Conservation (phyloP, 768 basidiomycete genomes). For the Tephrocybe sp. region DNA sequence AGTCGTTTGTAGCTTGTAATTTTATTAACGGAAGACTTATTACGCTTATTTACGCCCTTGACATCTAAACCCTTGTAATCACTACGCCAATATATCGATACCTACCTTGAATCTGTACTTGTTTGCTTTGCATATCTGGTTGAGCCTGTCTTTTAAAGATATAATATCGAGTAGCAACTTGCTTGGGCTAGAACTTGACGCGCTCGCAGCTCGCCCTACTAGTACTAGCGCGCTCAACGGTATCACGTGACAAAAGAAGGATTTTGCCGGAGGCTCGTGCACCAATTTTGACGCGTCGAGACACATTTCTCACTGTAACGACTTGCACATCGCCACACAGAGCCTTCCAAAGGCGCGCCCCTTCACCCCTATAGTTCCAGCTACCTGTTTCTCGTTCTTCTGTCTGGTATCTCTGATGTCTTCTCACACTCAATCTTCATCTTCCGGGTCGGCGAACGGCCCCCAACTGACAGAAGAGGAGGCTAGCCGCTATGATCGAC, state of each 20-base stretch:
- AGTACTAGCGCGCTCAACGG: no score
- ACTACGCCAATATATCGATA: conserved; percentile 8
- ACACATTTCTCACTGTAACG: neutral
- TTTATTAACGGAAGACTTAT: conserved; percentile 14
- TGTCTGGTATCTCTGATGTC: conserved; percentile 6
- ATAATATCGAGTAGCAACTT: no score
- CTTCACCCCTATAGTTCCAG: neutral
- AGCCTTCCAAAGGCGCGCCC: neutral
- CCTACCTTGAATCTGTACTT: neutral
- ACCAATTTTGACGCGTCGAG: conserved; percentile 9
- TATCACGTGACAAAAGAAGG: neutral
- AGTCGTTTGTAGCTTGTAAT: conserved; percentile 15
- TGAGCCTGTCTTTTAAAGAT: no score
- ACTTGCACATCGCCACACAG: neutral
- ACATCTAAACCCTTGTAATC: conserved; percentile 11
- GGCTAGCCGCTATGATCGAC: conserved; percentile 87
- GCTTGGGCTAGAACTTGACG: no score
- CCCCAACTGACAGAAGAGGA: conserved; percentile 61
- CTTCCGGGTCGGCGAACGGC: conserved; percentile 7
- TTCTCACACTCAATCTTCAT: conserved; percentile 3
- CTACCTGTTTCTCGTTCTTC: neutral
- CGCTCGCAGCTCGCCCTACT: no score
- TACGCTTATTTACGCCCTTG: conserved; percentile 13
- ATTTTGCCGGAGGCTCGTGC: conserved; percentile 1
- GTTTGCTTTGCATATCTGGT: neutral